Evolutionary conservation across 345 rosid genomes (phyloP).

Genomic region (Pelargonium nanum): DNA sequence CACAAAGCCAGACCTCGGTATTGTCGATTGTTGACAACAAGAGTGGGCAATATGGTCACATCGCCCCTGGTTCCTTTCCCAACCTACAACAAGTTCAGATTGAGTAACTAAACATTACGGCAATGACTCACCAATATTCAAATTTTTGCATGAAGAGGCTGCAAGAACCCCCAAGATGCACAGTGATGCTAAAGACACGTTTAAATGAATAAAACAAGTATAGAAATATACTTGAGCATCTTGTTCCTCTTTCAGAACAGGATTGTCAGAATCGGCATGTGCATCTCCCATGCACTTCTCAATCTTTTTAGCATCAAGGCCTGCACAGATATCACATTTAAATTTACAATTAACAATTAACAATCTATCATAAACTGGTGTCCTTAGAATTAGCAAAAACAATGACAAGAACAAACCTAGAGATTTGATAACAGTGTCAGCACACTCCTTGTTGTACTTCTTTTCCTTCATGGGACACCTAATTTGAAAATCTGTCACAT

Average conservation of each 20-base stretch:
- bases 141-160: neutral
- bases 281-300: constrained; percentile 94
- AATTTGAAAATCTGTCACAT: constrained; percentile 87
- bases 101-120: too few species aligned
- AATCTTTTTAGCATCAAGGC: constrained; percentile 60
- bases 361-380: neutral
- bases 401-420: constrained; percentile 40
- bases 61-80: constrained; percentile 99
- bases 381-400: neutral
- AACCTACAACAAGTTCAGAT: constrained; percentile 33
- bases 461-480: constrained; percentile 96
- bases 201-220: neutral
- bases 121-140: neutral
- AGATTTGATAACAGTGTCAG: constrained; percentile 57
- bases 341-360: neutral
- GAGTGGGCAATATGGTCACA: constrained; percentile 97
- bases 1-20: constrained; percentile 60
- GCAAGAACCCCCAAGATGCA: too few species aligned
- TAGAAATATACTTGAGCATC: constrained; percentile 61
- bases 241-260: constrained; percentile 85
- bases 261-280: constrained; percentile 66
- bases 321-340: constrained; percentile 25
- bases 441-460: constrained; percentile 77
- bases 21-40: constrained; percentile 87
- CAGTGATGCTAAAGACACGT: too few species aligned